Evolutionary conservation across 1,284 basidiomycete species (phyloP), one percentile per base, ranked within the genome.

Genomic region (Moesziomyces sp.): DNA sequence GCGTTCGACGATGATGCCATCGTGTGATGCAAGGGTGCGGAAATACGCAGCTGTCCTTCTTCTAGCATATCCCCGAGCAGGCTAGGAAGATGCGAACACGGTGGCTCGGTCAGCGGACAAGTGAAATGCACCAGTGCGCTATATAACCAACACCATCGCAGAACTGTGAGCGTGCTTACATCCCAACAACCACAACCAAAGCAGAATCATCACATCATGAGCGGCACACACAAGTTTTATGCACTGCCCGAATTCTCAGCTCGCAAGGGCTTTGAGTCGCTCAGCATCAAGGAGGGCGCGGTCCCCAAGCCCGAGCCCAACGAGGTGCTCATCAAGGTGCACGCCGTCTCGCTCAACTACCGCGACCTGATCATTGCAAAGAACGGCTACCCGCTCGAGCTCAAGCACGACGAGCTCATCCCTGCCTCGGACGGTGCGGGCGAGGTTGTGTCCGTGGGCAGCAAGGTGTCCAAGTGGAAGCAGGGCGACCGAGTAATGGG

Each of bases 381-480:
- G 44, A 58, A 56, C 42, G 16, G 43, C 28, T 78, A 75, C 45
- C 74, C 78, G 1, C 50, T 77, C 14, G 19, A 61, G 40, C 52
- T 75, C 24, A 74, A 80, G 54, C 47, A 77, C 10, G 60, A 34
- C n/a, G 58, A 63, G 48, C 71, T 87, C 3, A 85, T 89, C 18
- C 89, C 89, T 0, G 85, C 86, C 77, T 90, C 89, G 6, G 90
- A 91, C 73, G 86, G 88, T 67, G 89, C 90, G 16, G 90, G 90
- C 10, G 88, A 89, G 75, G 85, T 91, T 49, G 82, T 89, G 42
- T 85, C 86, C 3, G 78, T 89, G 19, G 89, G 90, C 5, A 81
- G 84, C 40, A 86, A 86, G 14, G 88, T 89, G n/a, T 86, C 80
- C 38, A 79, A 82, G 14, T 89, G 86, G 86, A 86, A 86, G 61